These are phyloP conservation scores for Cephaloascus albidus DNA, from an alignment of 805 yeast genomes.

Conservation along the genomic window DNA sequence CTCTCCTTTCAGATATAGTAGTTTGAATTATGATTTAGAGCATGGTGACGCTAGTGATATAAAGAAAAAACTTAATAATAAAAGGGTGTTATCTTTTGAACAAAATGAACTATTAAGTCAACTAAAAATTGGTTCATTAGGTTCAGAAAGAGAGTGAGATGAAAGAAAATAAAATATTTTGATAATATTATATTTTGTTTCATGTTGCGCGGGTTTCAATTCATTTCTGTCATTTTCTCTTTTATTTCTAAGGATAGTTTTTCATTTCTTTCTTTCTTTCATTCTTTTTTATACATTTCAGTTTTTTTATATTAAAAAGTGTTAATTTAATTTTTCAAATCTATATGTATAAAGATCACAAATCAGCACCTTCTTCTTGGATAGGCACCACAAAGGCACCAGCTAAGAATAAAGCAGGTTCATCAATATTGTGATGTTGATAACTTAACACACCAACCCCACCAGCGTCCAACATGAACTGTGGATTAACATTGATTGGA, in stretches of 20 bases:
- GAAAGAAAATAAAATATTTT: too few species aligned
- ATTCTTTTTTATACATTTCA: too few species aligned
- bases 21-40: constrained; percentile 1
- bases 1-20: not conserved
- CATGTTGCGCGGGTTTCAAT: not conserved
- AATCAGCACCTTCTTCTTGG: constrained; percentile 37
- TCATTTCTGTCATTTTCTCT: not conserved
- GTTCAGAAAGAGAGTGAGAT: constrained; percentile 3
- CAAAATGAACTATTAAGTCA: constrained; percentile 41
- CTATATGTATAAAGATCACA: constrained; percentile 10
- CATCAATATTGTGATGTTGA: constrained; percentile 75
- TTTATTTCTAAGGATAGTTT: too few species aligned
- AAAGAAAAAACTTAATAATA: constrained; percentile 6
- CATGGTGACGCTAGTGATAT: constrained; percentile 3
- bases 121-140: constrained; percentile 16
- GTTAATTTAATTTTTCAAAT: too few species aligned
- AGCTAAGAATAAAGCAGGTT: constrained; percentile 79
- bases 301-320: too few species aligned
- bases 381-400: constrained; percentile 76
- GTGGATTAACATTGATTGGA: constrained; percentile 58
- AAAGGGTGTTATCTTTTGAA: constrained; percentile 39
- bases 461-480: constrained; percentile 85
- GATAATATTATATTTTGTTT: not conserved
- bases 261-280: too few species aligned
- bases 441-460: constrained; percentile 90